phyloP scores from a whole-genome alignment of 2,329 filamentous ascomycete genomes.

The Aureobasidium sp. region DNA sequence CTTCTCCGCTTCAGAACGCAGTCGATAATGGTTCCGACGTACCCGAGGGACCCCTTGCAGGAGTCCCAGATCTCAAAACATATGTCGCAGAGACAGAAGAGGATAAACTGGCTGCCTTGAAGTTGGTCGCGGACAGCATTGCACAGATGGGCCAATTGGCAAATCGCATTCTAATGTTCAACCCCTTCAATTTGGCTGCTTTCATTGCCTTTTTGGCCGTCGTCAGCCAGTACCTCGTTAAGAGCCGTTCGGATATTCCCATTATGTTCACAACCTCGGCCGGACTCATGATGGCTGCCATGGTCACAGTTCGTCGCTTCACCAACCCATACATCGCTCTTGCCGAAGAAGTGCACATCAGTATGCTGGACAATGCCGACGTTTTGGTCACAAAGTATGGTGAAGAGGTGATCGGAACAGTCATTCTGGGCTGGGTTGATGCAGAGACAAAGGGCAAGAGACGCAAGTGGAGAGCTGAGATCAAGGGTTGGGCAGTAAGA shows the following conservation, averaged over 20 bases:
- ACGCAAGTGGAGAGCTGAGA: constrained; percentile 56
- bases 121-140: constrained; percentile 71
- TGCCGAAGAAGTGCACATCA: constrained; percentile 56
- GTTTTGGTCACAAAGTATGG: constrained; percentile 60
- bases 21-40: constrained; percentile 26
- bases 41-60: constrained; percentile 40
- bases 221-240: constrained; percentile 34
- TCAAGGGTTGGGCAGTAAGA: constrained; percentile 77
- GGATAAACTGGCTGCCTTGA: constrained; percentile 62
- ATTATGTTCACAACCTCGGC: constrained; percentile 52
- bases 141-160: constrained; percentile 72
- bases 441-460: constrained; percentile 39
- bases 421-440: constrained; percentile 60
- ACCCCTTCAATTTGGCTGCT: constrained; percentile 44
- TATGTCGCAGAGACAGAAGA: constrained; percentile 43
- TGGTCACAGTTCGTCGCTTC: constrained; percentile 55
- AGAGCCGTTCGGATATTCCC: constrained; percentile 43
- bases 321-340: constrained; percentile 56
- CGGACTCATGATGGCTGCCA: constrained; percentile 56
- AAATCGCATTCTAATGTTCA: constrained; percentile 55
- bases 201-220: constrained; percentile 35
- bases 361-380: constrained; percentile 50
- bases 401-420: constrained; percentile 60
- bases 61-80: constrained; percentile 58
- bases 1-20: constrained; percentile 32